These are phyloP conservation scores for Globisporangium cederbergense DNA, from an alignment of 352 stramenopile genomes.

Conservation along the genomic window DNA sequence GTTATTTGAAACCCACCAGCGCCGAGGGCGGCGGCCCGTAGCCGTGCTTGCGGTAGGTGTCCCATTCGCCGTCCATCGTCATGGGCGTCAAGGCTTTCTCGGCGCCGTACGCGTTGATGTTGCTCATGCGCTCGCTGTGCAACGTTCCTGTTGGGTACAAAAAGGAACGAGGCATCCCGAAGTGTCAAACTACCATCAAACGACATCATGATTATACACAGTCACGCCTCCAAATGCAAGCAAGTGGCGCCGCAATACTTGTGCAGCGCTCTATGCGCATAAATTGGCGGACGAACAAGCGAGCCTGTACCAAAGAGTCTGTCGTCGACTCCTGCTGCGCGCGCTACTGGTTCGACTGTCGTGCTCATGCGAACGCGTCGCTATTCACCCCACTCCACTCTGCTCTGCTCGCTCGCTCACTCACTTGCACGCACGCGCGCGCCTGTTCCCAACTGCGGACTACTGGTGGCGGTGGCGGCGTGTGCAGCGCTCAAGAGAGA, in stretches of 20 bases:
- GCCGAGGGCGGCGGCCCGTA: conserved; percentile 29
- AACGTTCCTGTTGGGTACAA: background rate
- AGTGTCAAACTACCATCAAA: background rate
- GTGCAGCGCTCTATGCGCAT: background rate
- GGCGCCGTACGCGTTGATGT: conserved; percentile 21
- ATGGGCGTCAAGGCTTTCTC: conserved; percentile 20
- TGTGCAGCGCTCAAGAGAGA: no score
- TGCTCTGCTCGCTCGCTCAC: background rate
- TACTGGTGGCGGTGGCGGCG: no score
- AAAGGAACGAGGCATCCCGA: background rate
- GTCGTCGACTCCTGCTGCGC: conserved; percentile 17
- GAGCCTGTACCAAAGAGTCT: conserved; percentile 2
- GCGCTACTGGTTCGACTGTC: conserved; percentile 6
- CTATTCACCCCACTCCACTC: background rate
- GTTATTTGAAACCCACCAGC: conserved; percentile 25
- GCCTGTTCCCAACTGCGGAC: background rate
- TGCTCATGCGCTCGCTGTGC: conserved; percentile 15
- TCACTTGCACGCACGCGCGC: background rate
- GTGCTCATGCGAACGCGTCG: conserved; percentile 11
- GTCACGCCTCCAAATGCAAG: background rate
- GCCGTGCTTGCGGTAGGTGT: conserved; percentile 51
- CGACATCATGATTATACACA: background rate
- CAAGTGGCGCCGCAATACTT: background rate
- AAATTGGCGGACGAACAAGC: no score
- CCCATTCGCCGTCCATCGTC: conserved; percentile 43